phyloP scores from a whole-genome alignment of 2,329 filamentous ascomycete genomes.

The Xylaria multiplex region DNA sequence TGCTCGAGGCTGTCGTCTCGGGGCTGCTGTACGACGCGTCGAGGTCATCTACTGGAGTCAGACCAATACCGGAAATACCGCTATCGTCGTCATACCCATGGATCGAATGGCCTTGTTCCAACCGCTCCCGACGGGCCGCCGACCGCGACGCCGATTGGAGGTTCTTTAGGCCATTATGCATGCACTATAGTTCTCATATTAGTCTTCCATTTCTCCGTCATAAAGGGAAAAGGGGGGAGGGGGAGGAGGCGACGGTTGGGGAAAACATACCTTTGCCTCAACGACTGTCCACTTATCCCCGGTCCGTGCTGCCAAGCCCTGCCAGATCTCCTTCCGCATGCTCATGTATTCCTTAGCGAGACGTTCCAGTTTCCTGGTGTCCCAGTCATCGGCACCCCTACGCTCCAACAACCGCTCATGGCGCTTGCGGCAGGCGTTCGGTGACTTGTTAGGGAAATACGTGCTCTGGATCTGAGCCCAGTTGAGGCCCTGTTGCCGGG shows the following conservation, averaged over 20 bases:
- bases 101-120: constrained; percentile 58
- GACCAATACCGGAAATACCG: constrained; percentile 71
- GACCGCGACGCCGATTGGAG: constrained; percentile 75
- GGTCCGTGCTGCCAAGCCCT: constrained; percentile 73
- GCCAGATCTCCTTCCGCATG: constrained; percentile 85
- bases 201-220: not conserved
- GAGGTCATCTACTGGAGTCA: constrained; percentile 68
- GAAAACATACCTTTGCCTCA: constrained; percentile 65
- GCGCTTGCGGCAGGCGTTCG: constrained; percentile 88
- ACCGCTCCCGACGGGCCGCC: constrained; percentile 71
- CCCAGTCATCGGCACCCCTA: constrained; percentile 79
- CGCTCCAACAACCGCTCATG: constrained; percentile 86
- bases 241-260: too few relatives aligned
- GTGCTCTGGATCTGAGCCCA: constrained; percentile 82
- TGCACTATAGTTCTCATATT: constrained; percentile 65
- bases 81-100: constrained; percentile 74
- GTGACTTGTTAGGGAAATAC: constrained; percentile 80
- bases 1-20: constrained; percentile 58
- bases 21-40: constrained; percentile 67
- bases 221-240: not conserved
- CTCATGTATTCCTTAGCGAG: constrained; percentile 82
- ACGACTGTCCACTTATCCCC: constrained; percentile 86
- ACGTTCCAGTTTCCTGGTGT: constrained; percentile 76
- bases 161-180: constrained; percentile 85
- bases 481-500: constrained; percentile 79